These are phyloP conservation scores for Striga hermonthica DNA, from an alignment of 305 asterid genomes.

Conservation along the genomic window DNA sequence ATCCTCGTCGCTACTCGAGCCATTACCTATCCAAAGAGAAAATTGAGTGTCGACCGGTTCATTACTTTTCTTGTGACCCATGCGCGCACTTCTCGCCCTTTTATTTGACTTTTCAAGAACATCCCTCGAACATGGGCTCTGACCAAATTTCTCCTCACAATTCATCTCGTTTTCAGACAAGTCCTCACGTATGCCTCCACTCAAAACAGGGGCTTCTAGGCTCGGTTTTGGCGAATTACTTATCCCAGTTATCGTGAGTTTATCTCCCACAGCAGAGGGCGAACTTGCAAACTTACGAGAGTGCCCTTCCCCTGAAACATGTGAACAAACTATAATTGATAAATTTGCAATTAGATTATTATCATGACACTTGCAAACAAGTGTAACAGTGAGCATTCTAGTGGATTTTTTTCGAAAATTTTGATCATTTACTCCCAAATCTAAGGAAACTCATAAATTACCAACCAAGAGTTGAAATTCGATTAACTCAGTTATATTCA, in stretches of 20 bases:
- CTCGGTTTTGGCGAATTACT: constrained; percentile 20
- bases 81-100: constrained; percentile 30
- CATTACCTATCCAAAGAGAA: neutral
- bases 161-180: constrained; percentile 1
- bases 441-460: neutral
- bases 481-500: neutral
- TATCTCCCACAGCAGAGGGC: constrained; percentile 7
- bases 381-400: neutral
- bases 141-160: constrained; percentile 5
- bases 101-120: constrained; percentile 13
- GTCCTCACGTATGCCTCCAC: neutral
- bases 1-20: constrained; percentile 11
- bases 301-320: constrained; percentile 23
- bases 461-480: neutral
- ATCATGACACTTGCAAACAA: neutral
- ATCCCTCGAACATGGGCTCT: constrained; percentile 12
- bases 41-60: neutral
- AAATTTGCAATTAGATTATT: neutral
- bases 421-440: neutral
- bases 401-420: neutral
- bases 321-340: constrained; percentile 2
- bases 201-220: constrained; percentile 5
- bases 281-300: neutral
- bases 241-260: constrained; percentile 9
- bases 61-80: constrained; percentile 6